Evolutionary conservation across 257 asterid species (phyloP).

Genomic region (Salvia rosmarinus): DNA sequence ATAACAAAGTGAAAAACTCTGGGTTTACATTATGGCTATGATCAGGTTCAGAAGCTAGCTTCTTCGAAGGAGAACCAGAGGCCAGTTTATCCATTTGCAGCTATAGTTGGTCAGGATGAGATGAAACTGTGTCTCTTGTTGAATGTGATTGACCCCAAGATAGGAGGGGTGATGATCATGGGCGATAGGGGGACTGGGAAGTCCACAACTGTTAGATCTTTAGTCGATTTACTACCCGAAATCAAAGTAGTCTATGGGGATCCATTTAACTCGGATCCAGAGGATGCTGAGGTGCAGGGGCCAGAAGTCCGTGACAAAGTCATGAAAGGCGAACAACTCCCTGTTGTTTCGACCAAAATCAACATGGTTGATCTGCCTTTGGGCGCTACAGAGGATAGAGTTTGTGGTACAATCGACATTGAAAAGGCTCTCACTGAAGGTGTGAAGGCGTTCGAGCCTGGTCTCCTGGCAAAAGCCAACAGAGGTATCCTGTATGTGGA

Average conservation of each 20-base stretch:
- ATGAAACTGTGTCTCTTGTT: slow-evolving; percentile 86
- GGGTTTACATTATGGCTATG: slow-evolving; percentile 29
- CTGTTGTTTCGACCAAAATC: slow-evolving; percentile 60
- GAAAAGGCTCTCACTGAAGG: slow-evolving; percentile 97
- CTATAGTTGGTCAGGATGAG: slow-evolving; percentile 97
- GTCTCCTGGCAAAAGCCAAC: slow-evolving; percentile 92
- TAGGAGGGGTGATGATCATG: slow-evolving; percentile 99
- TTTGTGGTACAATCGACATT: slow-evolving; percentile 92
- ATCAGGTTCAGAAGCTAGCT: slow-evolving; percentile 60
- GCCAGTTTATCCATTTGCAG: slow-evolving; percentile 95
- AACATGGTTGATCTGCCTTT: slow-evolving; percentile 94
- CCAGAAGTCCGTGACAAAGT: slow-evolving; percentile 72
- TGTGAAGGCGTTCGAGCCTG: slow-evolving; percentile 95
- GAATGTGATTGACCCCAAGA: slow-evolving; percentile 92
- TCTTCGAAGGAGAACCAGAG: slow-evolving; percentile 75
- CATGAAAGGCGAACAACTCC: slow-evolving; percentile 55
- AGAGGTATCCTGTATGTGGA: slow-evolving; percentile 91
- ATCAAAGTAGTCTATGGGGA: slow-evolving; percentile 79
- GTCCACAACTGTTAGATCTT: slow-evolving; percentile 85
- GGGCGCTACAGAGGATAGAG: slow-evolving; percentile 96
- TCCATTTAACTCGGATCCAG: slow-evolving; percentile 93
- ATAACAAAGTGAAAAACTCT: background rate
- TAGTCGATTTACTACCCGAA: slow-evolving; percentile 86
- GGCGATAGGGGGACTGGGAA: slow-evolving; percentile 97
- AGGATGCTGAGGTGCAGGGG: slow-evolving; percentile 82